Conservation (phyloP, 73 alveolate species). For the Blepharisma stoltei region DNA sequence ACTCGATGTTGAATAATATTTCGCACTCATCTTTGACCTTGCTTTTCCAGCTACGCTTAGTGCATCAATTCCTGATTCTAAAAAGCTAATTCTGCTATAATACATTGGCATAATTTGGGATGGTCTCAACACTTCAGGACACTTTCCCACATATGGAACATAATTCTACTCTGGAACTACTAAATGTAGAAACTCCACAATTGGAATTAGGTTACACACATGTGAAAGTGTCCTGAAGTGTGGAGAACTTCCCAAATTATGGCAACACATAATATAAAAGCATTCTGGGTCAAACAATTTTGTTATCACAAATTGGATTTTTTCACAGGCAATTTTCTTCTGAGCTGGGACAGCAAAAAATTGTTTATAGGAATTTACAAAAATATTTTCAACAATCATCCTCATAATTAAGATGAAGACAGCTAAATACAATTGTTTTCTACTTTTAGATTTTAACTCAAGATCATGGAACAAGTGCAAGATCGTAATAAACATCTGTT, state of each 20-base stretch:
- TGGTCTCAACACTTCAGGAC: no score
- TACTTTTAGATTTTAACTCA: not conserved
- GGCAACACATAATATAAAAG: no score
- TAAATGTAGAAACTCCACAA: no score
- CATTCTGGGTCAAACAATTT: constrained; percentile 24
- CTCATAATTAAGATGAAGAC: not conserved
- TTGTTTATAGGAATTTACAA: constrained; percentile 1
- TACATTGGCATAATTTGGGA: no score
- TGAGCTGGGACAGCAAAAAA: constrained; percentile 20
- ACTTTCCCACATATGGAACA: no score
- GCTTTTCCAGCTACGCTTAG: constrained; percentile 1
- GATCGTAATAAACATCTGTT: constrained; percentile 25
- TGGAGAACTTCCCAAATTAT: no score
- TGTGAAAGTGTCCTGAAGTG: no score
- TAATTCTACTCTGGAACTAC: no score
- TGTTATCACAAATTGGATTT: not conserved
- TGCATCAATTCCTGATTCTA: constrained; percentile 71
- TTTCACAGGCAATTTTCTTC: not conserved
- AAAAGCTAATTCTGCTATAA: constrained; percentile 62
- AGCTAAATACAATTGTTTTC: not conserved
- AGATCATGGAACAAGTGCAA: not conserved
- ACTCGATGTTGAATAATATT: constrained; percentile 17
- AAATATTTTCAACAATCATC: constrained; percentile 12
- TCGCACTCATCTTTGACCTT: constrained; percentile 9
- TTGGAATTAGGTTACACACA: no score